Percentiles rank a stretch among this genome's conserved stretches.
Evolutionary conservation across 225 moss, liverwort and hornwort genomes (phyloP).

Genomic region (Marchantia paleacea): DNA sequence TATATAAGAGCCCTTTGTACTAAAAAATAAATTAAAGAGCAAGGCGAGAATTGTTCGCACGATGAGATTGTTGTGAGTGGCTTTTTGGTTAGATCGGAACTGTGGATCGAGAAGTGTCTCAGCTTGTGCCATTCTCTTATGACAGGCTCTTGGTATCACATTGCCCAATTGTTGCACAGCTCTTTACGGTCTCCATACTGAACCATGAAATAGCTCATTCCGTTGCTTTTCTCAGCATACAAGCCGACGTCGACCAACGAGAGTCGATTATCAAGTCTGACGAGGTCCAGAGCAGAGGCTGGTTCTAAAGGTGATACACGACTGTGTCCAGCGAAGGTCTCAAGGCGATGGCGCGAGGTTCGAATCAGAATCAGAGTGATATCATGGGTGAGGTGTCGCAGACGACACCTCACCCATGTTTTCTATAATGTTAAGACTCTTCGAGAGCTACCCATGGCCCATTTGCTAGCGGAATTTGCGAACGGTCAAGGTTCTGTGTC

Average conservation of each 20-base stretch:
- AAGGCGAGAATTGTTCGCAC: background rate
- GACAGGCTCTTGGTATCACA: background rate
- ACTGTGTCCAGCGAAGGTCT: background rate
- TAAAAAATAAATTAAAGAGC: background rate
- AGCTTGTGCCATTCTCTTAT: background rate
- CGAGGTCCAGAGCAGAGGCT: background rate
- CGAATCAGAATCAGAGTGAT: background rate
- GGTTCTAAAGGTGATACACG: background rate
- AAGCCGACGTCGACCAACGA: background rate
- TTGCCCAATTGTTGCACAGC: background rate
- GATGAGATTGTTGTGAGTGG: background rate
- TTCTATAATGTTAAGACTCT: too few species aligned
- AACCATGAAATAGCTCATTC: background rate
- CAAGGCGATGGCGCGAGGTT: background rate
- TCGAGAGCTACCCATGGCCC: too few species aligned
- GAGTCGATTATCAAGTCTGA: background rate
- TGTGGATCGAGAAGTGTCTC: background rate
- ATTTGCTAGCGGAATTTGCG: too few species aligned
- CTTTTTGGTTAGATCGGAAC: background rate
- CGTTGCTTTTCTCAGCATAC: background rate
- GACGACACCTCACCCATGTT: too few species aligned
- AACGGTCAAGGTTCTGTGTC: too few species aligned
- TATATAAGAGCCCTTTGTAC: constrained; percentile 1
- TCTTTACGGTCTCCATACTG: background rate
- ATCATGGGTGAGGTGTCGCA: background rate